Evolutionary conservation across 2,329 filamentous ascomycete genomes (phyloP), one percentile per base, ranked within the genome.

Genomic region (Alternaria infectoria): DNA sequence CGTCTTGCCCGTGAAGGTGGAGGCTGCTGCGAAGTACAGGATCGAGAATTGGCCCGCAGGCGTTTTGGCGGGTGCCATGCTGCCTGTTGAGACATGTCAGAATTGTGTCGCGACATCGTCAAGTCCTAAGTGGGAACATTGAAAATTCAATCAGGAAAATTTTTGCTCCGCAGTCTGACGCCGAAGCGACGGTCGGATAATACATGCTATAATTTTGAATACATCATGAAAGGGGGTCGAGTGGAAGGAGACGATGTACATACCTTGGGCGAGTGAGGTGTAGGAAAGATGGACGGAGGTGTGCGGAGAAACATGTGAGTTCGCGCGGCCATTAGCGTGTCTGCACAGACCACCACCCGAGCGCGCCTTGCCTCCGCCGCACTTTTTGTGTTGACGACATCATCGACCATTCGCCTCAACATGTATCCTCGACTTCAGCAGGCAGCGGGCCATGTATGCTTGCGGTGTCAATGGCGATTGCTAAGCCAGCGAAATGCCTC

Each of bases 11-110:
- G 92, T 93, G 78, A 87, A 92, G 30, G 90, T 90, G 61, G 87
- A 86, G 13, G 92, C 91, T 65, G 88, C 87, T 61, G 92, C 93
- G 81, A 96, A 96, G 81, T 95, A 96, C 59, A 96, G 87, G 49
- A 96, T 83, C 61, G 86, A 91, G 82, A 96, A 96, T 69, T 92
- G 86, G n/a, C 86, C 89, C 46, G 82, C 68, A 1, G 88, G 87
- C 11, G 86, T 79, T 65, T 84, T 86, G 0, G 84, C 55, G 45
- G 75, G 63, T 30, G 78, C 73, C 82, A 83, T 83, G 46, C 32
- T 65, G 47, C 19, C 47, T 61, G 26, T 64, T 69, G 57, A 17
- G 6, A 21, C 21, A 25, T 32, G 69, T 76, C 68, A 77, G 73
- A 28, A 5, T 7, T 12, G 49, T 12, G 28, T 47, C 26, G n/a